Percentiles rank a stretch among this genome's conserved stretches.
Evolutionary conservation across 1,284 basidiomycete genomes (phyloP).

Genomic region (Leccinum subrobustum): DNA sequence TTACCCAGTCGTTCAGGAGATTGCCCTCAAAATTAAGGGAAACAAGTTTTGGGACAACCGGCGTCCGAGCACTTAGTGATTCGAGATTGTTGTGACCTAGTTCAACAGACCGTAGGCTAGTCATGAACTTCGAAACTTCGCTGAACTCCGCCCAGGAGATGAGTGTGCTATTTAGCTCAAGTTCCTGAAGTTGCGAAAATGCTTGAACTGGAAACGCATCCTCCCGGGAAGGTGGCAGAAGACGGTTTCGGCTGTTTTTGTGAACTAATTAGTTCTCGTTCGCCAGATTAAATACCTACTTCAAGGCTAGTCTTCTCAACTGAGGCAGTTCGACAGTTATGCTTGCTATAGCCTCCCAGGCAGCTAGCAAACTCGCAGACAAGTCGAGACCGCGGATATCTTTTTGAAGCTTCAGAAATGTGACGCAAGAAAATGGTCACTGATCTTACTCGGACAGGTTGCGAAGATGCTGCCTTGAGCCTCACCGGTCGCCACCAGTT

Average conservation of each 20-base stretch:
- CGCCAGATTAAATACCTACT: constrained; percentile 49
- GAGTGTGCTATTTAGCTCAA: constrained; percentile 76
- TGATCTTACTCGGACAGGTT: constrained; percentile 68
- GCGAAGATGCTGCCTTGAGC: constrained; percentile 51
- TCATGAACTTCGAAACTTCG: constrained; percentile 53
- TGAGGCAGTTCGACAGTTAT: constrained; percentile 65
- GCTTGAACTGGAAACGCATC: constrained; percentile 37
- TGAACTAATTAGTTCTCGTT: constrained; percentile 12
- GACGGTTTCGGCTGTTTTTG: constrained; percentile 57
- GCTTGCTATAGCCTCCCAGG: constrained; percentile 67
- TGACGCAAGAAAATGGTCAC: constrained; percentile 1
- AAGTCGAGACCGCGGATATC: constrained; percentile 82
- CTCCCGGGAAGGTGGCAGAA: constrained; percentile 36
- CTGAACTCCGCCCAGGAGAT: constrained; percentile 72
- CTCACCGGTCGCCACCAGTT: constrained; percentile 59
- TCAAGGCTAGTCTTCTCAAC: constrained; percentile 72
- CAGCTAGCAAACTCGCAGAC: constrained; percentile 73
- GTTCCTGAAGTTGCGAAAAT: constrained; percentile 59
- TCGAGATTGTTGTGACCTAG: constrained; percentile 73
- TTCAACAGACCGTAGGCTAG: constrained; percentile 63
- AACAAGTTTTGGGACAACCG: constrained; percentile 39
- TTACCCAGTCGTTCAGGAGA: constrained; percentile 57
- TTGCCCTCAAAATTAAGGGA: constrained; percentile 80
- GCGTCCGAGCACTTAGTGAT: constrained; percentile 32
- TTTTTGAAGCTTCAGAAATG: constrained; percentile 36